Conservation (phyloP, 768 basidiomycete species). For the Lyophyllum semitale region DNA sequence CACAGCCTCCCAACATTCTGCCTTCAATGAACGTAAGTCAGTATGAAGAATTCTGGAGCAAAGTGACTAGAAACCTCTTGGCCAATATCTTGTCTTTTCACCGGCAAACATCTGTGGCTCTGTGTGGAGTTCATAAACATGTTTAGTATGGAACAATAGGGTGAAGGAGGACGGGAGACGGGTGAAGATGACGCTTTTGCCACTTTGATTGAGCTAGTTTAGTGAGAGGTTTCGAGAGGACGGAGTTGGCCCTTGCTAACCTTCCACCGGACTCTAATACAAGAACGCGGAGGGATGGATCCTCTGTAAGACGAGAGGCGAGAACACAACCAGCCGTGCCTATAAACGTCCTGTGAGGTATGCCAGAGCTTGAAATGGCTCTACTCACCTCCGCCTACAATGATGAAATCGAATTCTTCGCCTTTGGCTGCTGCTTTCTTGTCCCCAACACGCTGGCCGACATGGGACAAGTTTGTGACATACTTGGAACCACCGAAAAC, state of each 20-base stretch:
- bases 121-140: conserved; percentile 58
- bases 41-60: neutral
- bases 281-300: conserved; percentile 53
- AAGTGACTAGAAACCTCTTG: conserved; percentile 49
- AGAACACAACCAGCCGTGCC: conserved; percentile 67
- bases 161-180: conserved; percentile 47
- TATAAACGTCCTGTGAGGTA: conserved; percentile 18
- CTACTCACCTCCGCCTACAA: conserved; percentile 54
- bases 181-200: conserved; percentile 38
- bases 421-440: conserved; percentile 7
- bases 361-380: neutral
- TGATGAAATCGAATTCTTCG: conserved; percentile 49
- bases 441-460: conserved; percentile 15
- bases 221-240: neutral
- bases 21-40: conserved; percentile 31
- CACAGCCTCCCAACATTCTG: conserved; percentile 75
- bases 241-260: conserved; percentile 29
- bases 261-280: conserved; percentile 64
- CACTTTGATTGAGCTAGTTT: conserved; percentile 32
- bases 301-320: conserved; percentile 59
- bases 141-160: conserved; percentile 43
- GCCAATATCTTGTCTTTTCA: conserved; percentile 57
- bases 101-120: conserved; percentile 54
- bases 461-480: conserved; percentile 25
- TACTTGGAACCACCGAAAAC: conserved; percentile 5